Conservation (phyloP, 176 grass and related monocot genomes). For the Triticum turgidum region DNA sequence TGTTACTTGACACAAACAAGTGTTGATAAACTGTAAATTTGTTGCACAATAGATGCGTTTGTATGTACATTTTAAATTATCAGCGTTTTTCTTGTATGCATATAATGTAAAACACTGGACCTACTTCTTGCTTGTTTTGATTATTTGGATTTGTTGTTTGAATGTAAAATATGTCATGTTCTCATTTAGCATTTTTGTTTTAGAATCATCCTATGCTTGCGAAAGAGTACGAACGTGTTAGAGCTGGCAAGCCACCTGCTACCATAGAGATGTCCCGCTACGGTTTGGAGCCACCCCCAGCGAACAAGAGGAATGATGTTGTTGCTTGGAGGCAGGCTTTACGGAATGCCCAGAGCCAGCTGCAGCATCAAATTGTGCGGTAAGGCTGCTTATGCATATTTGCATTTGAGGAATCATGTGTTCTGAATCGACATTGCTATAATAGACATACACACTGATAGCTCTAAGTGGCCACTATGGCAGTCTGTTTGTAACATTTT, state of each 20-base stretch:
- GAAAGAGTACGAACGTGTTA: conserved; percentile 96
- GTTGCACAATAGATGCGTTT: not conserved
- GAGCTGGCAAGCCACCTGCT: conserved; percentile 84
- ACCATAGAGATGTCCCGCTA: conserved; percentile 96
- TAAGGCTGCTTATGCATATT: conserved; percentile 28
- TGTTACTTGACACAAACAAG: not conserved
- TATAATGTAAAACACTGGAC: not conserved
- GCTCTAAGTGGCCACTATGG: not conserved
- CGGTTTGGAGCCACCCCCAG: conserved; percentile 81
- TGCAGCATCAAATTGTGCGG: conserved; percentile 95
- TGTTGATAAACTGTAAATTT: not conserved
- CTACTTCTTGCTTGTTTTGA: not conserved
- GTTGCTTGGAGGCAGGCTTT: conserved; percentile 86
- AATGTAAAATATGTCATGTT: conserved; percentile 13
- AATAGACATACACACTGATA: not conserved
- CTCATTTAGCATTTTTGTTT: conserved; percentile 32
- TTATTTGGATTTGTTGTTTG: not conserved
- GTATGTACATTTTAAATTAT: not conserved
- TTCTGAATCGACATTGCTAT: conserved; percentile 9
- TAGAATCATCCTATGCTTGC: conserved; percentile 95
- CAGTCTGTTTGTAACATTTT: not conserved
- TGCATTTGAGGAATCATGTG: conserved; percentile 6
- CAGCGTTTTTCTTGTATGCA: not conserved
- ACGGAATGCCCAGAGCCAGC: conserved; percentile 77
- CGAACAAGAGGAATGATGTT: conserved; percentile 84